Conservation (phyloP, 2,329 filamentous ascomycete genomes). For the Colletotrichum theobromicola region DNA sequence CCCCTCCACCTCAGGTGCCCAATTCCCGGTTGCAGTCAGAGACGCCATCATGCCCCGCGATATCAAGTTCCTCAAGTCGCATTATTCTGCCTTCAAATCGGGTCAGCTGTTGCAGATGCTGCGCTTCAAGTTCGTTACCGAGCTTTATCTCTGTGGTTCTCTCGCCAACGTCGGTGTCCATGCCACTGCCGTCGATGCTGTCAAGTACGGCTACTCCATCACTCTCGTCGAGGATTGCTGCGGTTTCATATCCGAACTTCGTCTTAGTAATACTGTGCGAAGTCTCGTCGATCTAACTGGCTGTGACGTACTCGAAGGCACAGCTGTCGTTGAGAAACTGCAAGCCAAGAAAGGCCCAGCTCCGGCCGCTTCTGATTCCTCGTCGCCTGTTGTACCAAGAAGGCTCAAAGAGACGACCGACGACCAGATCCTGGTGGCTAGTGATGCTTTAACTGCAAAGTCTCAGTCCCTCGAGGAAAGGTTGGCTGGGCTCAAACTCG, state of each 20-base stretch:
- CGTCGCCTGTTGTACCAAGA: constrained; percentile 5
- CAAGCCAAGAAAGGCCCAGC: neutral
- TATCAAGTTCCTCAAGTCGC: constrained; percentile 67
- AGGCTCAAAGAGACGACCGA: neutral
- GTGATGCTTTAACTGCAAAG: constrained; percentile 16
- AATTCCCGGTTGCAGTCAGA: constrained; percentile 48
- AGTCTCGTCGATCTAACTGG: constrained; percentile 78
- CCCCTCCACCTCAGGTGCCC: constrained; percentile 48
- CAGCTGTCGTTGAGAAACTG: constrained; percentile 20
- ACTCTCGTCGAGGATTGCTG: constrained; percentile 89
- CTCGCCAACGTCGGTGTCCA: constrained; percentile 89
- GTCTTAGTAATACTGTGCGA: constrained; percentile 74
- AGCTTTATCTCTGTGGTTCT: constrained; percentile 87
- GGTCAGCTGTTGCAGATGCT: constrained; percentile 77
- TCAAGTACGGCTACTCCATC: constrained; percentile 84
- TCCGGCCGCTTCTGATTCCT: neutral
- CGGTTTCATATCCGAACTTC: constrained; percentile 73
- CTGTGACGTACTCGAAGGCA: constrained; percentile 63
- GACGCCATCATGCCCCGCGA: constrained; percentile 53
- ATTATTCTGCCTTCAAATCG: constrained; percentile 87
- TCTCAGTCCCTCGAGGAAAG: neutral
- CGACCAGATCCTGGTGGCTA: constrained; percentile 8
- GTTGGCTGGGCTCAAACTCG: constrained; percentile 14
- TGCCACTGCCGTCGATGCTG: constrained; percentile 90
- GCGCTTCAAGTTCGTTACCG: constrained; percentile 85